phyloP scores from a whole-genome alignment of 805 yeast species.

The Candida wancherniae region DNA sequence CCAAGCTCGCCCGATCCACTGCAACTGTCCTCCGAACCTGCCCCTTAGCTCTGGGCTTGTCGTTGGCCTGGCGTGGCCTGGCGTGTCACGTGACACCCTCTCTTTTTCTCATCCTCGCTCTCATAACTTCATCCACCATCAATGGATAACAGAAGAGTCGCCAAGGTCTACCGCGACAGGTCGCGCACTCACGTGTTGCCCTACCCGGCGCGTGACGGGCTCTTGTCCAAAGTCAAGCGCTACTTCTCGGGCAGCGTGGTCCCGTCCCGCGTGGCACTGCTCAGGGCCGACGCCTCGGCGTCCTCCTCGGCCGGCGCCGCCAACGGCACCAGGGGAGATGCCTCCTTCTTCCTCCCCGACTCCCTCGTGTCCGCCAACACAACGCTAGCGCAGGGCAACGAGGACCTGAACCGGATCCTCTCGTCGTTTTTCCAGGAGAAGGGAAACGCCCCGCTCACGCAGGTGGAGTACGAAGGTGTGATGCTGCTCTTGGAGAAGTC shows the following conservation, averaged over 20 bases:
- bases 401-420: conserved; percentile 47
- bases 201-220: conserved; percentile 18
- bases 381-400: conserved; percentile 8
- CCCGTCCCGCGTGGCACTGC: conserved; percentile 3
- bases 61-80: too few relatives aligned
- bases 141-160: conserved; percentile 36
- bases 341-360: conserved; percentile 12
- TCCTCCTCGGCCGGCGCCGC: conserved; percentile 1
- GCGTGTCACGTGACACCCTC: too few relatives aligned
- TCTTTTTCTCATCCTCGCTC: neutral
- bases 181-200: conserved; percentile 20
- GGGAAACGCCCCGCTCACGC: conserved; percentile 70
- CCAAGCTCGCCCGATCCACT: too few relatives aligned
- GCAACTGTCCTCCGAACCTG: too few relatives aligned
- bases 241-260: conserved; percentile 18
- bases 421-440: conserved; percentile 68
- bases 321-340: conserved; percentile 2
- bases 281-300: conserved; percentile 2
- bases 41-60: too few relatives aligned
- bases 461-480: conserved; percentile 79
- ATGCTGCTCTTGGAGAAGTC: conserved; percentile 44
- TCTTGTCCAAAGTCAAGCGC: conserved; percentile 26
- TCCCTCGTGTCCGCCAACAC: conserved; percentile 9
- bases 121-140: conserved; percentile 1
- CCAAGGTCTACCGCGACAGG: conserved; percentile 24